Conservation (phyloP, 2,329 filamentous ascomycete genomes). For the Verticillium klebahnii region DNA sequence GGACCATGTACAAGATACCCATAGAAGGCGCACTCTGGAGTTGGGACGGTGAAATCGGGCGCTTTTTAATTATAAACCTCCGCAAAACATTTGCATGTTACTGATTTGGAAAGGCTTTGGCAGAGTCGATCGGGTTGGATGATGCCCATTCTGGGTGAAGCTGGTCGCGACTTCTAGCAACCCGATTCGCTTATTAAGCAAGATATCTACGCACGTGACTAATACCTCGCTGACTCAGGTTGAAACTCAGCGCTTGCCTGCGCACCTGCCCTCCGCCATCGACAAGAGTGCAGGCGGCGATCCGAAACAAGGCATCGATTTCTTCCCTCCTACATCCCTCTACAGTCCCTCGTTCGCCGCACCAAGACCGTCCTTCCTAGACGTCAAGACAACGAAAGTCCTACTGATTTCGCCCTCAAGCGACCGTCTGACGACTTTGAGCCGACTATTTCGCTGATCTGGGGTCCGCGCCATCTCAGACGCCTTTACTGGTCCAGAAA, state of each 20-base stretch:
- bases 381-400: conserved; percentile 11
- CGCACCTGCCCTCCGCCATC: not conserved
- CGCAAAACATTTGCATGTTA: no score
- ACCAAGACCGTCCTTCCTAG: conserved; percentile 28
- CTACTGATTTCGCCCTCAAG: conserved; percentile 10
- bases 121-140: no score
- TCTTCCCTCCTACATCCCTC: conserved; percentile 1
- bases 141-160: not conserved
- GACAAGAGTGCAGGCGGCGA: not conserved
- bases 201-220: not conserved
- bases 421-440: conserved; percentile 21
- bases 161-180: not conserved
- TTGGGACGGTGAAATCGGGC: no score
- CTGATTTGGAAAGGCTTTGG: no score
- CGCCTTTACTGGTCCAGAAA: conserved; percentile 58
- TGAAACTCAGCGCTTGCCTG: not conserved
- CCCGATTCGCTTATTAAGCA: not conserved
- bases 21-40: no score
- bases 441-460: conserved; percentile 32
- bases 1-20: not conserved
- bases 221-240: not conserved
- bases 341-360: conserved; percentile 24
- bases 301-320: not conserved
- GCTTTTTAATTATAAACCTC: no score
- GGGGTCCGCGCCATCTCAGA: conserved; percentile 37